A percentile compares a stretch with the other conserved stretches of the same genome.
phyloP scores from a whole-genome alignment of 257 asterid species.

The Scutellaria minor region DNA sequence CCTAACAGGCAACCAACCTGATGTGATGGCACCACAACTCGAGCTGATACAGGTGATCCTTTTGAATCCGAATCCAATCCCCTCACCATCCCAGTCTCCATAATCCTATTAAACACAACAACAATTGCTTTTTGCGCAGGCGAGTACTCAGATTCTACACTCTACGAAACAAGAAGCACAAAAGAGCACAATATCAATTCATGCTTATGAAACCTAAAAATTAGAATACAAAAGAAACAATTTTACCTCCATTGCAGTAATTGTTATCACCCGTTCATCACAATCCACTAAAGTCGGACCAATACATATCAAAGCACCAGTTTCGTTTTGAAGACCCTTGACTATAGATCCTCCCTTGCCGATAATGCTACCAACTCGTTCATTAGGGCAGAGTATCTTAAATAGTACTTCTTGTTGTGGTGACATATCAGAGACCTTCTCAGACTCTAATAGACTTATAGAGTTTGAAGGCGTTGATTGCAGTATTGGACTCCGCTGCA shows the following conservation, averaged over 20 bases:
- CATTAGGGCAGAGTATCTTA: conserved; percentile 65
- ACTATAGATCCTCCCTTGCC: conserved; percentile 80
- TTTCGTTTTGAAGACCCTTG: conserved; percentile 55
- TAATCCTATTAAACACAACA: conserved; percentile 56
- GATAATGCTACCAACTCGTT: conserved; percentile 65
- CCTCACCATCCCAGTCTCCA: conserved; percentile 46
- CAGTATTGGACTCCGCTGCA: conserved; percentile 42
- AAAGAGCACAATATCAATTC: conserved; percentile 25
- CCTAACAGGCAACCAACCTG: conserved; percentile 87
- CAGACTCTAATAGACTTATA: conserved; percentile 36
- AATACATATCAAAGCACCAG: conserved; percentile 58
- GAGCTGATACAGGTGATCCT: conserved; percentile 49
- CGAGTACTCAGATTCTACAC: conserved; percentile 52
- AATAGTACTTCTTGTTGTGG: conserved; percentile 56
- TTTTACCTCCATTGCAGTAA: conserved; percentile 68
- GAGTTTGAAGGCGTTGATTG: conserved; percentile 49
- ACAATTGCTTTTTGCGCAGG: conserved; percentile 66
- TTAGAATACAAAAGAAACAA: background rate
- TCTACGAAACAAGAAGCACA: conserved; percentile 40
- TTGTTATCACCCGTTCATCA: conserved; percentile 62
- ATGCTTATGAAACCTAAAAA: conserved; percentile 23
- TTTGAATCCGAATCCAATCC: conserved; percentile 45
- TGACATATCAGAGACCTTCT: conserved; percentile 38
- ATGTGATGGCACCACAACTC: conserved; percentile 55
- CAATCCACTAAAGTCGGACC: conserved; percentile 60